phyloP scores from a whole-genome alignment of 495 filamentous ascomycete species.

The Penicillium nucicola region DNA sequence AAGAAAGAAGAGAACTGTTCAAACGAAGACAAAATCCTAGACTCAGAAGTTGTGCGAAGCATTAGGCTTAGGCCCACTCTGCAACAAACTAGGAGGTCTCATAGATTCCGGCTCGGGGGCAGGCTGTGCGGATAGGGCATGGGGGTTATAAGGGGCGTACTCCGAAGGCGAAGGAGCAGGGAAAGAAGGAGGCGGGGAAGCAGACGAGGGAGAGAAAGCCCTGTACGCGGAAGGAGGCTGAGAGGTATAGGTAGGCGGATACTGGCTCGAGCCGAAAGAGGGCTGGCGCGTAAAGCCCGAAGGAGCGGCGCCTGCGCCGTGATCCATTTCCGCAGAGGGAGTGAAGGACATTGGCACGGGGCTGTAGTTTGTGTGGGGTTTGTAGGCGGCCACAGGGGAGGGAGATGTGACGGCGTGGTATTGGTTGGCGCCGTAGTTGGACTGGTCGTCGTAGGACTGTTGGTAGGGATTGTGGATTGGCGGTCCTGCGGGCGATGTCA shows the following conservation, averaged over 20 bases:
- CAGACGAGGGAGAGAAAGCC: slow-evolving; percentile 27
- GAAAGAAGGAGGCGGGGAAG: slow-evolving; percentile 37
- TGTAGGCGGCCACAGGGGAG: slow-evolving; percentile 25
- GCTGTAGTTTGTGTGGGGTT: slow-evolving; percentile 19
- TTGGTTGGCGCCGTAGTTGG: slow-evolving; percentile 3
- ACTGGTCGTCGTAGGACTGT: slow-evolving; percentile 15
- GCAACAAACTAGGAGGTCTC: slow-evolving; percentile 43
- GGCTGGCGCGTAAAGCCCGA: slow-evolving; percentile 27
- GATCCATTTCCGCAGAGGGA: slow-evolving; percentile 7
- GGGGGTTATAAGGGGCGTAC: slow-evolving; percentile 17
- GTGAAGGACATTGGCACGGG: slow-evolving; percentile 14
- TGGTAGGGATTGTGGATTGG: slow-evolving; percentile 23
- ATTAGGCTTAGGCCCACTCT: slow-evolving; percentile 41
- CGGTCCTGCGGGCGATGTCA: slow-evolving; percentile 17
- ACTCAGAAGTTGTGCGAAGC: slow-evolving; percentile 31
- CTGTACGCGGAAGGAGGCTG: slow-evolving; percentile 23
- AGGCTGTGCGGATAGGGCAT: slow-evolving; percentile 1
- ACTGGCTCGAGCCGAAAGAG: slow-evolving; percentile 27
- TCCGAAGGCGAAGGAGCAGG: slow-evolving; percentile 22
- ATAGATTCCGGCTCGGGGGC: slow-evolving; percentile 10
- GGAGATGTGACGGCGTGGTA: slow-evolving; percentile 20
- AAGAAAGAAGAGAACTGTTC: not conserved
- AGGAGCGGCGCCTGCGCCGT: not conserved
- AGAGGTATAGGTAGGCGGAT: slow-evolving; percentile 25
- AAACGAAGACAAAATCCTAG: no score